Percentiles rank a stretch among this genome's conserved stretches.
Evolutionary conservation across 2,329 filamentous ascomycete genomes (phyloP).

Genomic region (Alternaria longipes): DNA sequence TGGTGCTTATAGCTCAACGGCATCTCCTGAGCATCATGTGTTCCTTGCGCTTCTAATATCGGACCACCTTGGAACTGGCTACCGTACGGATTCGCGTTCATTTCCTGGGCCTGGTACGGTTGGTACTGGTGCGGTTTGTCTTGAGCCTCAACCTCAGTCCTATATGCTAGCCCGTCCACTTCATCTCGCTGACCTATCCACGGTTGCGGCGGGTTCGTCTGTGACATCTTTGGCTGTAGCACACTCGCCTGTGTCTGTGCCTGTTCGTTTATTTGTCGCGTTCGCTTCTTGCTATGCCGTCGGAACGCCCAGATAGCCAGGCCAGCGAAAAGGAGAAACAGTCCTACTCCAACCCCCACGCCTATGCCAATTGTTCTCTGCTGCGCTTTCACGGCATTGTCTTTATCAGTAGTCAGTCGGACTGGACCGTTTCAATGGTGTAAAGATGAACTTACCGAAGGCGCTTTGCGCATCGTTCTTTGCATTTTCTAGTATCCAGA

Average conservation of each 20-base stretch:
- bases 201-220: background rate
- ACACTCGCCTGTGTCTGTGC: background rate
- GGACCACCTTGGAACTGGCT: background rate
- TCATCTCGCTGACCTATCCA: background rate
- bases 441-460: background rate
- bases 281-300: slow-evolving; percentile 10
- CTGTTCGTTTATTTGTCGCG: slow-evolving; percentile 10
- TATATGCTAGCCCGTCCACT: slow-evolving; percentile 9
- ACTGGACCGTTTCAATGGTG: background rate
- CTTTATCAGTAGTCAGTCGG: background rate
- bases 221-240: background rate
- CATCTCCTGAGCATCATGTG: slow-evolving; percentile 11
- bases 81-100: background rate
- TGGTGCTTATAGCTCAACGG: background rate
- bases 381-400: slow-evolving; percentile 1
- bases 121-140: background rate
- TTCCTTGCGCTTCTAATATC: slow-evolving; percentile 1
- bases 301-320: slow-evolving; percentile 4
- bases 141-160: slow-evolving; percentile 7
- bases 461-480: background rate
- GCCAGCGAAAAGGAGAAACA: slow-evolving; percentile 7
- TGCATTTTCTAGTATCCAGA: background rate
- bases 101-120: slow-evolving; percentile 5
- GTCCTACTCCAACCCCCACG: slow-evolving; percentile 3
- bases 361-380: slow-evolving; percentile 5